These are phyloP conservation scores for Parasarocladium wereldwijsianum DNA, from an alignment of 2,329 filamentous ascomycete genomes.

Conservation along the genomic window DNA sequence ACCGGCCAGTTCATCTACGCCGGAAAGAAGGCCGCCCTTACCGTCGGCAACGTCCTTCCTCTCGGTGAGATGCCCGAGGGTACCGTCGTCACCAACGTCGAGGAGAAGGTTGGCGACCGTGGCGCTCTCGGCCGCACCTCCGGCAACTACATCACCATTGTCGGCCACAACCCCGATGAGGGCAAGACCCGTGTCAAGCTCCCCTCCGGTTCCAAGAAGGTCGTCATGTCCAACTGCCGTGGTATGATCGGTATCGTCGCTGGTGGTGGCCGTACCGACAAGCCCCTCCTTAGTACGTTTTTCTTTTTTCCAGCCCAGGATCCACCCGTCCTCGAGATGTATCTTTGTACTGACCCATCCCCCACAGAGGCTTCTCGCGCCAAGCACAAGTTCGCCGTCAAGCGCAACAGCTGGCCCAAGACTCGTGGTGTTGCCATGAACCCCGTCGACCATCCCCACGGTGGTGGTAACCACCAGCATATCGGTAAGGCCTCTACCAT, in stretches of 20 bases:
- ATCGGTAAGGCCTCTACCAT: conserved; percentile 99
- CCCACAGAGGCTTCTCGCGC: conserved; percentile 85
- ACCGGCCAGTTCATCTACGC: conserved; percentile 99
- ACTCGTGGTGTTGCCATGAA: conserved; percentile 99
- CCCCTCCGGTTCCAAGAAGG: conserved; percentile 97
- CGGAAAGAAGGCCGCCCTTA: conserved; percentile 95
- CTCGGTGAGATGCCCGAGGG: conserved; percentile 91
- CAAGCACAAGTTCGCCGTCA: conserved; percentile 99
- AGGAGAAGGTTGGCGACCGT: conserved; percentile 97
- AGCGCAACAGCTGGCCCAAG: conserved; percentile 99
- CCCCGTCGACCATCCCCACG: conserved; percentile 97
- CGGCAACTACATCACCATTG: conserved; percentile 97
- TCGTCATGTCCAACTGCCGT: conserved; percentile 79
- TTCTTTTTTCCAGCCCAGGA: not conserved
- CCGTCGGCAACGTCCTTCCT: conserved; percentile 94
- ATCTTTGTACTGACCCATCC: not conserved
- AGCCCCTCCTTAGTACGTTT: conserved; percentile 80
- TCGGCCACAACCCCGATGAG: conserved; percentile 96
- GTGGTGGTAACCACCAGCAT: conserved; percentile 99
- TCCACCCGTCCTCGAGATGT: conserved; percentile 3
- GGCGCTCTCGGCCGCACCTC: conserved; percentile 92
- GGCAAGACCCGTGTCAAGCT: conserved; percentile 99
- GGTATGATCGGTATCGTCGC: conserved; percentile 99
- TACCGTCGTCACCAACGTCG: conserved; percentile 98
- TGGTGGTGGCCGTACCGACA: conserved; percentile 98